A percentile compares a stretch with the other conserved stretches of the same genome.
Evolutionary conservation across 139 green algal species (phyloP).

Genomic region (Chlamydomonas schloesseri): DNA sequence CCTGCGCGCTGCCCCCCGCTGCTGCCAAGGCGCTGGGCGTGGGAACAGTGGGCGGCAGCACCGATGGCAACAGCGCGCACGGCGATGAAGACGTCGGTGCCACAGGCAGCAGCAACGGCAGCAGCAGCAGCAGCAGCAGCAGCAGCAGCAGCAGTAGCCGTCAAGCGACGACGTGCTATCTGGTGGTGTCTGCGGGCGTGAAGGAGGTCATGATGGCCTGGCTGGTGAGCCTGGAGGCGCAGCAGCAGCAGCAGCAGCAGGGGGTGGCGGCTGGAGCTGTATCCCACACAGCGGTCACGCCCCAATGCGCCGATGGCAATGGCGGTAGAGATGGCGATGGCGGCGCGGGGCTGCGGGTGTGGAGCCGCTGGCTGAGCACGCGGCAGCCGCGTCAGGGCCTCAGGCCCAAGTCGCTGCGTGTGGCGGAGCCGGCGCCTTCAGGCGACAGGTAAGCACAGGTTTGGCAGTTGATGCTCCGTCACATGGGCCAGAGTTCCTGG

Average conservation of each 20-base stretch:
- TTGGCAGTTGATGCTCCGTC: too few species aligned
- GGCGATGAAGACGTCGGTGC: too few species aligned
- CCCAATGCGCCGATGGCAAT: too few species aligned
- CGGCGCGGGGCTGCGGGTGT: background rate
- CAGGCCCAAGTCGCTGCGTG: slow-evolving; percentile 6
- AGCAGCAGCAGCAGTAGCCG: too few species aligned
- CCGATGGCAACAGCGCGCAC: too few species aligned
- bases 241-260: background rate
- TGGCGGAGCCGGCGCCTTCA: background rate
- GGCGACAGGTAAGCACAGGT: slow-evolving; percentile 23
- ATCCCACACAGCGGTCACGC: too few species aligned
- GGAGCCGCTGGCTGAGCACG: slow-evolving; percentile 14
- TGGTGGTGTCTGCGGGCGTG: slow-evolving; percentile 32
- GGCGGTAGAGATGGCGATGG: background rate
- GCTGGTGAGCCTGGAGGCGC: background rate
- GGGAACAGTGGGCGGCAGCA: too few species aligned
- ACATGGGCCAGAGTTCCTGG: too few species aligned
- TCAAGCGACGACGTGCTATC: slow-evolving; percentile 4
- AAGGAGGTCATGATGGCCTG: slow-evolving; percentile 48
- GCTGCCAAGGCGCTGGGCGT: background rate
- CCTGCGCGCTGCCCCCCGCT: background rate
- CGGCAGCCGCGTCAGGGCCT: slow-evolving; percentile 15
- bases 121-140: background rate
- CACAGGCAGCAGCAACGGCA: too few species aligned
- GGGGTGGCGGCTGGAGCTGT: too few species aligned